Evolutionary conservation across 2,329 filamentous ascomycete species (phyloP).

Genomic region (Fonsecaea multimorphosa): DNA sequence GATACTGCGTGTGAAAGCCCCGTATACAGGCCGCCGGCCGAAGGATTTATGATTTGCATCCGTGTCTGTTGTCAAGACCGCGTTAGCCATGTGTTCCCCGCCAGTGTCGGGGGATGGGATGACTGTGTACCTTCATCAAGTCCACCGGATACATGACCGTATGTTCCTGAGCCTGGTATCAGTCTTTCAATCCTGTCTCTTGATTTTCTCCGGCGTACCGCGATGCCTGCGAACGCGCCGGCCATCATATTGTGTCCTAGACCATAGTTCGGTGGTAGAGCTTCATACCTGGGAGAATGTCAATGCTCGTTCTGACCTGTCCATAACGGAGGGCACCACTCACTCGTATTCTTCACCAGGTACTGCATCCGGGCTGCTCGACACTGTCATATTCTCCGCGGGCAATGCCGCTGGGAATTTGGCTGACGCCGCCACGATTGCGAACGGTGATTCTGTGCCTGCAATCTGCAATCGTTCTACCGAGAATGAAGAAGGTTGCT

Average conservation of each 20-base stretch:
- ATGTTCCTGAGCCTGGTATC: constrained; percentile 71
- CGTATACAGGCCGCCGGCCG: constrained; percentile 78
- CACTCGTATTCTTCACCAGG: constrained; percentile 56
- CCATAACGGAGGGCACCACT: constrained; percentile 35
- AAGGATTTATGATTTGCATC: constrained; percentile 94
- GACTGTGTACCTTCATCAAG: constrained; percentile 79
- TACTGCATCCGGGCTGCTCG: constrained; percentile 46
- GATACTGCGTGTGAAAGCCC: constrained; percentile 91
- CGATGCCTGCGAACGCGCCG: constrained; percentile 95
- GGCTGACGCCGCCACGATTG: constrained; percentile 40
- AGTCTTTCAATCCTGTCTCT: constrained; percentile 15
- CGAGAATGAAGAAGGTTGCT: constrained; percentile 1
- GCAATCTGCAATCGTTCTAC: constrained; percentile 5
- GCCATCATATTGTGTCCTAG: constrained; percentile 93
- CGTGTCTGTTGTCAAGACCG: constrained; percentile 70
- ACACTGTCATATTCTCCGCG: constrained; percentile 39
- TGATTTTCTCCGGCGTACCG: constrained; percentile 61
- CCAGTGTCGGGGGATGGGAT: constrained; percentile 38
- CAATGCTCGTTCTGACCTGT: constrained; percentile 22
- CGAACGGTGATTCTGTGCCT: constrained; percentile 17
- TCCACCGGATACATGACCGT: constrained; percentile 99
- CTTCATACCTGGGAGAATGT: constrained; percentile 73
- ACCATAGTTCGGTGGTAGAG: constrained; percentile 91
- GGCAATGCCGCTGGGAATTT: constrained; percentile 41
- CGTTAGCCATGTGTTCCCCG: constrained; percentile 18